Base-by-base conservation (phyloP, 2,329 filamentous ascomycete genomes). In the Bretziella fagacearum region DNA sequence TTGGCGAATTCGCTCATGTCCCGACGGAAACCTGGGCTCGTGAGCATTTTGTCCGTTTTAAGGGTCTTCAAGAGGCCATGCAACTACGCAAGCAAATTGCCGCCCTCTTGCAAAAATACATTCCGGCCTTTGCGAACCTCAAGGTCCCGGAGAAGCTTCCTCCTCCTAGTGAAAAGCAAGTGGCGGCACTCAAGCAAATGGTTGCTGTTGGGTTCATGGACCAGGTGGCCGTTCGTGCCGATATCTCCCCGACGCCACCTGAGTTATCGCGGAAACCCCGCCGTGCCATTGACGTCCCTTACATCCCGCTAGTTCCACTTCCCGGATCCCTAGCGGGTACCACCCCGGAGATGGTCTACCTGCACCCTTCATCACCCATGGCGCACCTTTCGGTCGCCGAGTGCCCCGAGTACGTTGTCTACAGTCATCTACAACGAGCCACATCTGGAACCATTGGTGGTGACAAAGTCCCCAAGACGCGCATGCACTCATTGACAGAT, bases 201-300 rank as follows among this genome's bases (percentile, higher is more conserved):
- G 78, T 84, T 18, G 84, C 89, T 0, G 81, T 85, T 0, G 91
- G 89, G 1, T 96, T 95, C 64, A 77, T 96, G 56, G 91, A 98
- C 62, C 83, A 95, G 55, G 74, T 98, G 33, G 91, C 91, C 39
- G 86, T 96, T 55, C 83, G 91, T 51, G 84, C 84, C 3, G 89
- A 98, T 60, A 67, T 85, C n/a, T 71, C 84, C 0, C 84, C 85
- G 1, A 71, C 70, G 10, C 82, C 84, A 1, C 78, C 79, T 1
- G 77, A 80, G 52, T 22, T 49, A 20, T 37, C 44, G 13, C 48
- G 40, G 15, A 47, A 47, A 33, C 84, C 87, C 0, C 77, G 76
- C 44, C 76, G 86, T n/a, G 83, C 87, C 1, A 93, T 91, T 53
- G 86, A 96, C 55, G 83, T 96, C 2, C 83, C 89, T 0, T 98